Evolutionary conservation across 169 alveolate species (phyloP), one percentile per base, ranked within the genome.

Genomic region (Theileria sp.): DNA sequence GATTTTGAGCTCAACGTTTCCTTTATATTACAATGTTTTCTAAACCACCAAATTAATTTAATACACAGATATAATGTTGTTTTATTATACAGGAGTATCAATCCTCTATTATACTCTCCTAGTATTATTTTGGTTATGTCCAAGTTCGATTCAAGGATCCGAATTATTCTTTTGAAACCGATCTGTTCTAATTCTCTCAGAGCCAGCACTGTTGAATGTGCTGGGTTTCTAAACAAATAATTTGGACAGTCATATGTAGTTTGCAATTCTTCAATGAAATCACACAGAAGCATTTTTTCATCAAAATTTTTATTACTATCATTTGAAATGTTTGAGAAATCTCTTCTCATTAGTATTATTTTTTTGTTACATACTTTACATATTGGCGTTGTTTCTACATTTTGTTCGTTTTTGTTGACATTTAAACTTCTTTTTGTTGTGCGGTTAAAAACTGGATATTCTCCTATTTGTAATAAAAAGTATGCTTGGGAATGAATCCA

Each of bases 21-120:
- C 23, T 28, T 79, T 21, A 28, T 32, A 1, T 79, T 79, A 7
- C 69, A 79, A 17, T 64, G 28, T 17, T 66, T 25, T 38, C 86
- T 68, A 28, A 79, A 25, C 86, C 86, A 79, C n/a, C 51, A 7
- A 0, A 79, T 79, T 30, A 79, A 0, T 50, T 69, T 79, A 10
- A 79, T 61, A 25, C 80, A 79, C n/a, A 79, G 49, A 17, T 68
- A 36, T 8, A 50, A n/a, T n/a, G 30, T 36, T 9, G 30, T 51
- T 25, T 68, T 34, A 79, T 71, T 50, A 58, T 38, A 79, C 51
- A 70, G 25, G 19, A 17, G 61, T 0, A 79, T n/a, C 12, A 30
- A 17, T 21, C 21, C 71, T 15, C 68, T 28, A 1, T 30, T 4
- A 23, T 26, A 36, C 0, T 60, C 23, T 17, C 72, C 61, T 38